Percentiles rank a stretch among this genome's conserved stretches.
Conservation (phyloP, 257 asterid species). For the Plantago elongata region DNA sequence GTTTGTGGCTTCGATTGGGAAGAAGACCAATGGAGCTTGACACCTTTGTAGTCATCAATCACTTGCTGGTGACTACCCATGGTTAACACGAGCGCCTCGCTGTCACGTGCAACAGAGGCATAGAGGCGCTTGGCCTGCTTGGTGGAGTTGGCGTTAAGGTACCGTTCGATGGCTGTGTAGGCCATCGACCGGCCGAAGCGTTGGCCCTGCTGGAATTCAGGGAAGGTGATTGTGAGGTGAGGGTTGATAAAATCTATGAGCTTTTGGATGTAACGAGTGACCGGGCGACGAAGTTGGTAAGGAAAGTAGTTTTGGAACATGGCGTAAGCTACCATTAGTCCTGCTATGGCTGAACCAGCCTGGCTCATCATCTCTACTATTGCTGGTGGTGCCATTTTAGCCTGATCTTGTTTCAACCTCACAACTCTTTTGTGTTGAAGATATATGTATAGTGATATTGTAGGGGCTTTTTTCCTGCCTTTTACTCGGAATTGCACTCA, state of each 20-base stretch:
- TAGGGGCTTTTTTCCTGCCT: no score
- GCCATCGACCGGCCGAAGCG: conserved; percentile 40
- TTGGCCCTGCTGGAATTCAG: conserved; percentile 26
- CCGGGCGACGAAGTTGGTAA: conserved; percentile 21
- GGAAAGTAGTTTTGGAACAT: conserved; percentile 49
- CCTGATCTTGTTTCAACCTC: no score
- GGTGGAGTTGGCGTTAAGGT: conserved; percentile 42
- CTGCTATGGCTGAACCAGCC: background rate
- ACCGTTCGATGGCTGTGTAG: conserved; percentile 35
- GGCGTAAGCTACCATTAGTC: background rate
- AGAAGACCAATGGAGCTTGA: conserved; percentile 55
- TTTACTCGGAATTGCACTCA: no score
- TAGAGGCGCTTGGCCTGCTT: conserved; percentile 42
- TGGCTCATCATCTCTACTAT: background rate
- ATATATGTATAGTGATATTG: no score
- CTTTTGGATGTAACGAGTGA: conserved; percentile 21
- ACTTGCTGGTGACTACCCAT: conserved; percentile 52
- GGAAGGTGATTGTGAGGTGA: conserved; percentile 35
- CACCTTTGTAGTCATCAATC: conserved; percentile 37
- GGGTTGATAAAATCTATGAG: conserved; percentile 26
- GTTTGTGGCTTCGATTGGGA: background rate
- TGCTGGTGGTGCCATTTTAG: no score
- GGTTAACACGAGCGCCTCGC: conserved; percentile 38
- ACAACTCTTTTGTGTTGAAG: no score
- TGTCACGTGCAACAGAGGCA: conserved; percentile 36